Percentiles rank a stretch among this genome's conserved stretches.
phyloP scores from a whole-genome alignment of 352 stramenopile genomes.

The Pythium dissotocum region DNA sequence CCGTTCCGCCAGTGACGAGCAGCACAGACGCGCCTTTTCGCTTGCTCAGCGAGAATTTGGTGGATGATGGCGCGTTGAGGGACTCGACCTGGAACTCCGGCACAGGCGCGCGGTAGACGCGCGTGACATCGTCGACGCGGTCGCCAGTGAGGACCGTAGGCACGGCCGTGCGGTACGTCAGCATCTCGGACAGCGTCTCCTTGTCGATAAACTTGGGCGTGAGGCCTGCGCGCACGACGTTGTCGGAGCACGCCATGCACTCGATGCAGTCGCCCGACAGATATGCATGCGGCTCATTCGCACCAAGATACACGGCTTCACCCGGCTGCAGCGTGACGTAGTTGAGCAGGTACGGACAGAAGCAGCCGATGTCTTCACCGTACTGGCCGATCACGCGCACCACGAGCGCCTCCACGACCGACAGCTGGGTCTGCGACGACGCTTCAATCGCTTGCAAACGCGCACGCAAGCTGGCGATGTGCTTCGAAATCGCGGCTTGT shows the following conservation, averaged over 20 bases:
- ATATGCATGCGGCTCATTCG: constrained; percentile 99
- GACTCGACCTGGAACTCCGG: constrained; percentile 91
- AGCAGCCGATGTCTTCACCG: constrained; percentile 95
- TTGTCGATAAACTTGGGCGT: constrained; percentile 99
- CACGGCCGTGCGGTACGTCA: constrained; percentile 92
- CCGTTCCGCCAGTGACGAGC: constrained; percentile 13
- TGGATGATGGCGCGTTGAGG: constrained; percentile 24
- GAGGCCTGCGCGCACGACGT: constrained; percentile 98
- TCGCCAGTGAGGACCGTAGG: constrained; percentile 57
- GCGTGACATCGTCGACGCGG: constrained; percentile 53
- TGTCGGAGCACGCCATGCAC: constrained; percentile 99
- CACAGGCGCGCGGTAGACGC: constrained; percentile 89
- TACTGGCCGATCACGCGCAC: constrained; percentile 94
- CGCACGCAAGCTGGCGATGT: constrained; percentile 78
- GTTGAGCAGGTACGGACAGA: constrained; percentile 98
- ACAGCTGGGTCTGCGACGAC: constrained; percentile 23
- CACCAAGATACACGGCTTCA: constrained; percentile 97
- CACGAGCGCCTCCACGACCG: constrained; percentile 76
- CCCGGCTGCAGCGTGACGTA: constrained; percentile 95
- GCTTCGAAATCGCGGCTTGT: constrained; percentile 51
- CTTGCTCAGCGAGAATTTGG: neutral
- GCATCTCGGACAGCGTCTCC: constrained; percentile 95
- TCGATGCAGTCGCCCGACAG: constrained; percentile 95
- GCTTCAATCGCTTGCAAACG: constrained; percentile 54
- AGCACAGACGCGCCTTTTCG: constrained; percentile 21